A percentile compares a stretch with the other conserved stretches of the same genome.
Evolutionary conservation across 148 eudicot species (phyloP).

Genomic region (Dysphania ambrosioides): DNA sequence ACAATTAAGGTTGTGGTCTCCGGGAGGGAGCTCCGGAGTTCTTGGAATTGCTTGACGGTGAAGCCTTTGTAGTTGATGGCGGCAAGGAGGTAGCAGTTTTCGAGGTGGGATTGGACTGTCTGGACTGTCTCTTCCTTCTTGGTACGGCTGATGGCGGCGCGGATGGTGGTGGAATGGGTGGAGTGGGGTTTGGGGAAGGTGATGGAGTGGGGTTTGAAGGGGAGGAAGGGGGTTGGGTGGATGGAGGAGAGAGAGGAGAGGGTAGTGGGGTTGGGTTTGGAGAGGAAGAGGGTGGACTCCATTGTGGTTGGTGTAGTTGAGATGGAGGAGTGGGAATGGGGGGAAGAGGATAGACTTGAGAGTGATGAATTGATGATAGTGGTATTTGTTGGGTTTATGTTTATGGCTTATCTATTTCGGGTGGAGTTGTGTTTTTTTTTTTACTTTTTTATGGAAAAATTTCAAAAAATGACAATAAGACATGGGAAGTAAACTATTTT

Average conservation of each 20-base stretch:
- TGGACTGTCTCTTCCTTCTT: conserved; percentile 81
- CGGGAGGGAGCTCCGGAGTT: conserved; percentile 59
- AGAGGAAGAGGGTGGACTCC: conserved; percentile 51
- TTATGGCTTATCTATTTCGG: conserved; percentile 5
- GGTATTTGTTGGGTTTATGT: too few species aligned
- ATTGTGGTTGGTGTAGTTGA: conserved; percentile 29
- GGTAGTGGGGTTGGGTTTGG: conserved; percentile 42
- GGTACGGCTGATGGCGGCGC: conserved; percentile 69
- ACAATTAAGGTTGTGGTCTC: conserved; percentile 59
- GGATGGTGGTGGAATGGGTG: conserved; percentile 31
- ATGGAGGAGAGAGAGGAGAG: conserved; percentile 40
- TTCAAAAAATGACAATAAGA: too few species aligned
- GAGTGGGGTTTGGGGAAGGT: neutral
- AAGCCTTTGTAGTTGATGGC: conserved; percentile 82
- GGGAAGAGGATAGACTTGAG: neutral
- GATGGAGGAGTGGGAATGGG: neutral
- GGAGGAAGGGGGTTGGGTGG: conserved; percentile 30
- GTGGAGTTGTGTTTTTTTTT: too few species aligned
- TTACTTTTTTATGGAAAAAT: too few species aligned
- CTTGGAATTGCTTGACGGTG: conserved; percentile 74
- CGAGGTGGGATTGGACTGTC: conserved; percentile 60
- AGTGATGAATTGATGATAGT: neutral
- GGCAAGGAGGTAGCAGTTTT: conserved; percentile 71
- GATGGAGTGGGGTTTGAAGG: conserved; percentile 29
- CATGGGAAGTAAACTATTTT: too few species aligned